phyloP scores from a whole-genome alignment of 2,329 filamentous ascomycete species.

The Aspergillus ruber region DNA sequence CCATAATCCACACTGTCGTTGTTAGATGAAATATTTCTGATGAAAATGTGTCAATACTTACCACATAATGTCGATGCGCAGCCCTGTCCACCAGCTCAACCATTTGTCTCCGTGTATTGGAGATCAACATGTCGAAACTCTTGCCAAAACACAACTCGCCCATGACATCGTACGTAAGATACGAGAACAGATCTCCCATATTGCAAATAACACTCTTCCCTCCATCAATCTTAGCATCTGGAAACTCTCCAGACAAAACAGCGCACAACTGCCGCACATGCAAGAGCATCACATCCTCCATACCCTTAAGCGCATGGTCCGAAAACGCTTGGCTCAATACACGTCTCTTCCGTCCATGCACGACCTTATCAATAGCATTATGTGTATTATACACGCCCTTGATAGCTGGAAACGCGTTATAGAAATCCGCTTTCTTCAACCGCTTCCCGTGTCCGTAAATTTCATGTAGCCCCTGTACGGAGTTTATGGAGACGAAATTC shows the following conservation, averaged over 20 bases:
- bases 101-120: constrained; percentile 52
- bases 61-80: constrained; percentile 62
- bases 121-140: constrained; percentile 45
- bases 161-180: constrained; percentile 47
- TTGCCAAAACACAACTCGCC: constrained; percentile 47
- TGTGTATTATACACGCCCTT: constrained; percentile 62
- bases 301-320: constrained; percentile 58
- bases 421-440: constrained; percentile 61
- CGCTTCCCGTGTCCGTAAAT: constrained; percentile 37
- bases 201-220: constrained; percentile 25
- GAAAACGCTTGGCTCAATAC: constrained; percentile 68
- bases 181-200: constrained; percentile 35
- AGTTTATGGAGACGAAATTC: constrained; percentile 72
- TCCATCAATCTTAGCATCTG: constrained; percentile 8
- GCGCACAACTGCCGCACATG: constrained; percentile 62
- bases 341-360: constrained; percentile 64
- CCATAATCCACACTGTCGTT: constrained; percentile 60
- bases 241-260: constrained; percentile 15
- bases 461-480: constrained; percentile 49
- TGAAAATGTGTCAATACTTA: constrained; percentile 31
- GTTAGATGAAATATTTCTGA: neutral
- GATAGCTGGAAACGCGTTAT: constrained; percentile 65
- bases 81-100: constrained; percentile 62
- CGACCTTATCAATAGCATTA: constrained; percentile 61
- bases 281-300: constrained; percentile 60